Conservation (phyloP, 495 filamentous ascomycete species). For the Penicillium canariense region DNA sequence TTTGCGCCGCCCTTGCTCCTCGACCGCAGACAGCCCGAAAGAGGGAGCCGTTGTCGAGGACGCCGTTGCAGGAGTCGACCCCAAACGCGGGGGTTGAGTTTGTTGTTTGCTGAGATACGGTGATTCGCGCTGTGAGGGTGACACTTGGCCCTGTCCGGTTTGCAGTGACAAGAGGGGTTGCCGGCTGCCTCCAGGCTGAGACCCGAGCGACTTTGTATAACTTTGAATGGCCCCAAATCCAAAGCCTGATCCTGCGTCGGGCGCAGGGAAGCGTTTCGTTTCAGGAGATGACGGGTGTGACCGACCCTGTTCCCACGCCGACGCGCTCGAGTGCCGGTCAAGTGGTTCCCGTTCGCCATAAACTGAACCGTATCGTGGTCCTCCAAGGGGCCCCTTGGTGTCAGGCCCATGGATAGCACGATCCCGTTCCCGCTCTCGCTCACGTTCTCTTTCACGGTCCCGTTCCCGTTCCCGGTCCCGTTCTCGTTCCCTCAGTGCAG, state of each 20-base stretch:
- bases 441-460: slow-evolving; percentile 30
- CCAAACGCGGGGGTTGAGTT: slow-evolving; percentile 31
- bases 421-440: slow-evolving; percentile 36
- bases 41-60: slow-evolving; percentile 24
- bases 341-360: slow-evolving; percentile 36
- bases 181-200: slow-evolving; percentile 38
- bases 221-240: slow-evolving; percentile 49
- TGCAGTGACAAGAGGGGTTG: slow-evolving; percentile 34
- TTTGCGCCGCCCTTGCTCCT: slow-evolving; percentile 45
- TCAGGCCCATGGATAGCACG: slow-evolving; percentile 35
- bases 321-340: slow-evolving; percentile 28
- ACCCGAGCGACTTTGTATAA: slow-evolving; percentile 48
- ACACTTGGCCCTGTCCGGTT: slow-evolving; percentile 34
- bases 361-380: slow-evolving; percentile 30
- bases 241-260: slow-evolving; percentile 35
- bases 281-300: slow-evolving; percentile 44
- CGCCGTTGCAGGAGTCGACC: slow-evolving; percentile 18
- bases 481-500: background rate
- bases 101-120: slow-evolving; percentile 36
- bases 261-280: slow-evolving; percentile 35
- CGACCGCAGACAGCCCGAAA: slow-evolving; percentile 24
- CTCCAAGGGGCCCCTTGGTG: slow-evolving; percentile 22
- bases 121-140: slow-evolving; percentile 36
- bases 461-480: slow-evolving; percentile 29
- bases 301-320: slow-evolving; percentile 40